Evolutionary conservation across 2,329 filamentous ascomycete genomes (phyloP), one percentile per base, ranked within the genome.

Genomic region (Aureobasidium uvarum): DNA sequence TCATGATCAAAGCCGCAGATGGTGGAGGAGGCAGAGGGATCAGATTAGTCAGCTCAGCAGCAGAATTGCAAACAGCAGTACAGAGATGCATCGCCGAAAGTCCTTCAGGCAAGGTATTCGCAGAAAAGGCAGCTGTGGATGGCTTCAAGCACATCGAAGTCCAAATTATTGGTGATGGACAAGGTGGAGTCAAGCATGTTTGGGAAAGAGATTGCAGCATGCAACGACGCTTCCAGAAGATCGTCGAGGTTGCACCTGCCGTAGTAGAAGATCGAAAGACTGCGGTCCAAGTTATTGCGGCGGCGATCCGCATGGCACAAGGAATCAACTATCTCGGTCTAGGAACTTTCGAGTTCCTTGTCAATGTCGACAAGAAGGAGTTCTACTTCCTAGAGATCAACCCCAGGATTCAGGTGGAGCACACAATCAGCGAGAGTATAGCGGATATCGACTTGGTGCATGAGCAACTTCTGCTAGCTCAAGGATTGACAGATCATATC

Each of bases 1-100:
- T 86, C 50, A 86, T 87, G 82, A 76, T 88, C 51, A 88, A 88
- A 70, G 85, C 85, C n/a, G 83, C 87, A 3, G 85, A 87, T 71
- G 85, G 85, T 1, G 86, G 85, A 16, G 85, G 85, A 2, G 86
- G 86, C 0, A 75, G 84, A 18, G 86, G 85, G 0, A 87, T 88
- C 52, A 79, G 85, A 6, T 75, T 87, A 0, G 80, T 86, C 7
- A 74, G 74, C 1, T 70, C 72, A 25, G 74, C 79, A 43, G 73
- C 74, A 0, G 79, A 81, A 5, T 73, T 81, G 1, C 39, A 55
- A 36, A 66, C 6, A 66, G 77, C 87, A 5, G 77, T 84, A 2
- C 80, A 78, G 54, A 77, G 84, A 67, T 83, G 84, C 4, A 79
- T 83, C 5, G 81, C 82, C 52, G 85, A 88, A 71, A 86, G 84